These are phyloP conservation scores for Debaryomyces psychrophilus DNA, from an alignment of 1,139 yeast species.

Conservation along the genomic window DNA sequence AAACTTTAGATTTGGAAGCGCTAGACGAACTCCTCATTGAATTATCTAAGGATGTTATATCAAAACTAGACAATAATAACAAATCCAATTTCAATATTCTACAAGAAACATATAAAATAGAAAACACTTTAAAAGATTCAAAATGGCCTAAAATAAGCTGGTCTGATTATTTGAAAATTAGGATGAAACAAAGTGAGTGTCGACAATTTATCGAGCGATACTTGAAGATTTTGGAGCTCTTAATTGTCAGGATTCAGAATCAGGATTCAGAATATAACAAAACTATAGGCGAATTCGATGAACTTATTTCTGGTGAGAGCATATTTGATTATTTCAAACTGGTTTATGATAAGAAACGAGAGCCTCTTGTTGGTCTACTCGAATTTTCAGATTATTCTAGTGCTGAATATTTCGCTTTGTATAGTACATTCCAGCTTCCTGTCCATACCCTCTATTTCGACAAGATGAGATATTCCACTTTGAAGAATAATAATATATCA, in stretches of 20 bases:
- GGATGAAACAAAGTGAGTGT: constrained; percentile 32
- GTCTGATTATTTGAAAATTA: constrained; percentile 37
- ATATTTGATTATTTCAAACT: constrained; percentile 16
- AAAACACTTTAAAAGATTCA: constrained; percentile 32
- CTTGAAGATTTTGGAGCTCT: constrained; percentile 38
- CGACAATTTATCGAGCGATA: constrained; percentile 32
- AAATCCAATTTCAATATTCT: constrained; percentile 30
- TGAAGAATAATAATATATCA: not conserved
- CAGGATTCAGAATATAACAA: not conserved
- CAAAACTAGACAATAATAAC: constrained; percentile 20
- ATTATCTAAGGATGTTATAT: constrained; percentile 18
- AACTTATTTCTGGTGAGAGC: not conserved
- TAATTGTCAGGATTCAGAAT: constrained; percentile 16
- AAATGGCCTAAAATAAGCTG: constrained; percentile 45
- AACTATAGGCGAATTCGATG: not conserved
- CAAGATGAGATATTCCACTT: constrained; percentile 4
- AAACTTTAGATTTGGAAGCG: constrained; percentile 12
- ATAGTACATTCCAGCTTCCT: constrained; percentile 28
- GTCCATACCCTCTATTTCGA: constrained; percentile 22
- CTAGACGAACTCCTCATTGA: constrained; percentile 22
- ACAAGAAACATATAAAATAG: constrained; percentile 31
- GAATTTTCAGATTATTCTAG: constrained; percentile 31
- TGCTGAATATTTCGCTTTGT: constrained; percentile 38
- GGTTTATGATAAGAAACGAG: constrained; percentile 5
- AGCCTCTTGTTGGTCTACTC: constrained; percentile 16